These are phyloP conservation scores for Hyphopichia burtonii DNA, from an alignment of 1,139 yeast genomes.

Conservation along the genomic window DNA sequence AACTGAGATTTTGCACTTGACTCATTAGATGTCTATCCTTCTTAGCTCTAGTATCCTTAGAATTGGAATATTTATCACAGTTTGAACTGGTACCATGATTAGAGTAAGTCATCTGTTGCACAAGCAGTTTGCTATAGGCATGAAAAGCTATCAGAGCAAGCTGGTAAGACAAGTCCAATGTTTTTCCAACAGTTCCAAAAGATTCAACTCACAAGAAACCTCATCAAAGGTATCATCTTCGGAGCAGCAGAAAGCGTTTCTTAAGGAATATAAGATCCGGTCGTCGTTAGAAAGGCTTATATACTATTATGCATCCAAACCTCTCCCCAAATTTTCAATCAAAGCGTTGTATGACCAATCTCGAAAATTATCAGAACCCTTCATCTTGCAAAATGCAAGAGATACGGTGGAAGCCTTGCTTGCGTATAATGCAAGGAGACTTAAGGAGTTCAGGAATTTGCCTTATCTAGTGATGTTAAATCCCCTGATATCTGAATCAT, in stretches of 20 bases:
- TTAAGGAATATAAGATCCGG: constrained; percentile 49
- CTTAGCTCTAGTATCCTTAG: too few relatives aligned
- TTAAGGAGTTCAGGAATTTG: constrained; percentile 65
- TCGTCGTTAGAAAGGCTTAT: constrained; percentile 53
- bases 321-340: constrained; percentile 49
- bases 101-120: too few relatives aligned
- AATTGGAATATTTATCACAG: too few relatives aligned
- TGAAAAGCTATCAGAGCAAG: not conserved
- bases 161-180: not conserved
- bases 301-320: constrained; percentile 45
- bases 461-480: constrained; percentile 85
- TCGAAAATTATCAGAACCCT: constrained; percentile 34
- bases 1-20: not conserved
- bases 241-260: constrained; percentile 30
- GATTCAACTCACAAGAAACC: not conserved
- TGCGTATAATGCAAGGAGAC: constrained; percentile 52
- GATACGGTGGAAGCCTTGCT: constrained; percentile 47
- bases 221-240: not conserved
- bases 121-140: too few relatives aligned
- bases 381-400: constrained; percentile 34
- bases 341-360: constrained; percentile 43
- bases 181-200: not conserved
- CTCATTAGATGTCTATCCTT: too few relatives aligned
- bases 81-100: too few relatives aligned
- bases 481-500: constrained; percentile 85